These are phyloP conservation scores for Peronospora belbahrii DNA, from an alignment of 352 stramenopile species.

Conservation along the genomic window DNA sequence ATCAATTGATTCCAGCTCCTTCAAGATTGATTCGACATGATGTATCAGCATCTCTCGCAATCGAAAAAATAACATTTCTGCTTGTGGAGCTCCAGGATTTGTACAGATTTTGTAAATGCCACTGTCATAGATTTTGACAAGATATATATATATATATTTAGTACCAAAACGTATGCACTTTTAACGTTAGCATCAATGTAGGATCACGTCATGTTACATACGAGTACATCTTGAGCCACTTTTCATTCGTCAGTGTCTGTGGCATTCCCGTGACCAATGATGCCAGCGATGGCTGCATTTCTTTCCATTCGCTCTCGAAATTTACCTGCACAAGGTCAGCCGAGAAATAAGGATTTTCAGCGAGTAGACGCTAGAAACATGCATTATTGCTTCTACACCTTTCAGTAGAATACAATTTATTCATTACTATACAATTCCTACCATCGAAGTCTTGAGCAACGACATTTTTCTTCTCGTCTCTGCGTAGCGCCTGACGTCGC, in stretches of 20 bases:
- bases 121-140: too few species aligned
- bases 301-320: constrained; percentile 77
- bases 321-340: constrained; percentile 51
- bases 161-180: background rate
- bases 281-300: constrained; percentile 71
- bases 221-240: constrained; percentile 85
- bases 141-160: too few species aligned
- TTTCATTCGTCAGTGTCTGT: constrained; percentile 68
- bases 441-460: constrained; percentile 71
- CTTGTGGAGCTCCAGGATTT: constrained; percentile 68
- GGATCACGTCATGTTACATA: constrained; percentile 29
- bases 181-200: background rate
- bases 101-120: constrained; percentile 87
- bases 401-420: background rate
- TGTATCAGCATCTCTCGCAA: constrained; percentile 57
- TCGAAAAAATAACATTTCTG: constrained; percentile 78
- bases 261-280: constrained; percentile 64
- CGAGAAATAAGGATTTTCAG: constrained; percentile 1
- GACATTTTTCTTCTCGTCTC: constrained; percentile 43
- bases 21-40: constrained; percentile 57
- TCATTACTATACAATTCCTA: constrained; percentile 14
- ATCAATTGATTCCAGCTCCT: constrained; percentile 47
- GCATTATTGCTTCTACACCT: background rate
- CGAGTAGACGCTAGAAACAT: background rate
- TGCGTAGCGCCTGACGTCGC: constrained; percentile 5